These are phyloP conservation scores for Lyophyllum semitale DNA, from an alignment of 768 basidiomycete species.

Conservation along the genomic window DNA sequence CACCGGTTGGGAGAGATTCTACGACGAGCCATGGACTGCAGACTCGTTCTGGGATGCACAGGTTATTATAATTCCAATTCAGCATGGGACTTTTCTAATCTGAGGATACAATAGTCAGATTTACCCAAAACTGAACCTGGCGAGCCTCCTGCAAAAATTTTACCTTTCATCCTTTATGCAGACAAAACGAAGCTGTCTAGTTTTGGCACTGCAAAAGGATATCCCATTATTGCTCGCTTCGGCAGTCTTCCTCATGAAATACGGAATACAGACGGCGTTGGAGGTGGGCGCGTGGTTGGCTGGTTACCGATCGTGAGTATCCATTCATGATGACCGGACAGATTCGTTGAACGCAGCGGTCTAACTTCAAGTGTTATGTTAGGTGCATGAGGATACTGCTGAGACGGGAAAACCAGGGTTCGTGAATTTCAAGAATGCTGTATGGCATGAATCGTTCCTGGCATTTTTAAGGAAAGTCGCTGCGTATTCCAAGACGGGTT, in stretches of 20 bases:
- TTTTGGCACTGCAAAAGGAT: slow-evolving; percentile 38
- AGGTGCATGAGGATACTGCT: slow-evolving; percentile 32
- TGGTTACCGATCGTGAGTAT: slow-evolving; percentile 40
- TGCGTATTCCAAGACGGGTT: slow-evolving; percentile 22
- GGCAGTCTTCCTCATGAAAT: slow-evolving; percentile 32
- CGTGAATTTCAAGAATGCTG: slow-evolving; percentile 33
- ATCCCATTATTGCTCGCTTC: slow-evolving; percentile 35
- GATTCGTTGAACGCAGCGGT: no score
- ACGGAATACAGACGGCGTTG: slow-evolving; percentile 32
- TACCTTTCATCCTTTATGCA: slow-evolving; percentile 26
- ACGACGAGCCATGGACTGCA: slow-evolving; percentile 40
- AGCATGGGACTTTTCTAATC: not conserved
- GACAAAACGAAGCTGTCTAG: slow-evolving; percentile 40
- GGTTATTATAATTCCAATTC: no score
- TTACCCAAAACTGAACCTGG: not conserved
- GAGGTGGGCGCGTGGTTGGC: slow-evolving; percentile 37
- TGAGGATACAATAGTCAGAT: not conserved
- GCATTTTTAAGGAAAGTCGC: slow-evolving; percentile 28
- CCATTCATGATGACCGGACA: no score
- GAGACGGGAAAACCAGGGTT: slow-evolving; percentile 30
- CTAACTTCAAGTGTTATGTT: no score
- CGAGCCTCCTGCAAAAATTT: not conserved
- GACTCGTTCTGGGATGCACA: slow-evolving; percentile 37
- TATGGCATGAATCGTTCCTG: slow-evolving; percentile 39
- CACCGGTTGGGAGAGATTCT: slow-evolving; percentile 21